phyloP scores from a whole-genome alignment of 805 yeast genomes.

The Zygoascus tannicola region DNA sequence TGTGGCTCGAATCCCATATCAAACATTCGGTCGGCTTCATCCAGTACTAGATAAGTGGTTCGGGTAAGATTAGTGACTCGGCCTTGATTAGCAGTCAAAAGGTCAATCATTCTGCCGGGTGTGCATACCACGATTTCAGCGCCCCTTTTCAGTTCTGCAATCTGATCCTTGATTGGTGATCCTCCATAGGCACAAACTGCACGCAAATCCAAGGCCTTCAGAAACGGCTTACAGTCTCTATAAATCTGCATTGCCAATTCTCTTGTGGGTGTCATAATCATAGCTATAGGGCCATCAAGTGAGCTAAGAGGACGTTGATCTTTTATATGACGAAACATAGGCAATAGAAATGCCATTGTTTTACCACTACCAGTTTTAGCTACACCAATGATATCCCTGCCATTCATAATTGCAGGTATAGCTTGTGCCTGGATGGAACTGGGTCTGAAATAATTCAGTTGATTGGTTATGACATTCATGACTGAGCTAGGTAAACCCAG shows the following conservation, averaged over 20 bases:
- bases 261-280: slow-evolving; percentile 83
- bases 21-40: slow-evolving; percentile 95
- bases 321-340: slow-evolving; percentile 72
- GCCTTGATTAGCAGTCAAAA: slow-evolving; percentile 76
- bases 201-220: slow-evolving; percentile 39
- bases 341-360: slow-evolving; percentile 78
- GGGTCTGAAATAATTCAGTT: slow-evolving; percentile 49
- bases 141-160: slow-evolving; percentile 67
- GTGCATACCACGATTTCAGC: slow-evolving; percentile 82
- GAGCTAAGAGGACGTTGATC: slow-evolving; percentile 49
- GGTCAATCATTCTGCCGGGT: slow-evolving; percentile 89
- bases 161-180: slow-evolving; percentile 70
- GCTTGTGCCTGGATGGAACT: slow-evolving; percentile 90
- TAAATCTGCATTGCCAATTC: slow-evolving; percentile 81
- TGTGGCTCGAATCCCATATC: slow-evolving; percentile 98
- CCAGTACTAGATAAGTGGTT: slow-evolving; percentile 76
- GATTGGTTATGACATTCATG: slow-evolving; percentile 42
- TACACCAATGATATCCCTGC: slow-evolving; percentile 83
- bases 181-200: slow-evolving; percentile 90
- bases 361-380: slow-evolving; percentile 98
- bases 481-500: slow-evolving; percentile 62
- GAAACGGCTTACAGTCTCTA: slow-evolving; percentile 54
- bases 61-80: slow-evolving; percentile 57
- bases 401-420: slow-evolving; percentile 81
- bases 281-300: slow-evolving; percentile 64